These are phyloP conservation scores for Tinospora cordifolia DNA, from an alignment of 164 flowering plant species.

Conservation along the genomic window DNA sequence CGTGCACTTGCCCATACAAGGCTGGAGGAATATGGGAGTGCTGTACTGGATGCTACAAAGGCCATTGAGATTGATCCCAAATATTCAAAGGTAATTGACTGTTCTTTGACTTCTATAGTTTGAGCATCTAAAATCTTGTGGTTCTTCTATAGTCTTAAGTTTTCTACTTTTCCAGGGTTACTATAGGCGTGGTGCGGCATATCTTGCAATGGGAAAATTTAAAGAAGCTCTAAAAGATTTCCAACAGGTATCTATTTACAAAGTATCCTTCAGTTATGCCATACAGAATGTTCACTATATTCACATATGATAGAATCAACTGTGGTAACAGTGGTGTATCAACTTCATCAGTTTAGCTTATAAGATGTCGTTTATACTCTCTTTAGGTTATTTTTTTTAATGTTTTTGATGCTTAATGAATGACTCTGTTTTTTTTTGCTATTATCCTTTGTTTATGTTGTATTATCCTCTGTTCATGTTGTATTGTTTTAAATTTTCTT, in stretches of 20 bases:
- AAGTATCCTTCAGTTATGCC: background rate
- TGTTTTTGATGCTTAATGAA: background rate
- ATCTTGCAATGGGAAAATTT: conserved; percentile 95
- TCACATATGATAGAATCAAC: background rate
- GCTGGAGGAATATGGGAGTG: conserved; percentile 96
- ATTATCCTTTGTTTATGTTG: no score
- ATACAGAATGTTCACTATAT: background rate
- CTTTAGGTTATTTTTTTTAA: background rate
- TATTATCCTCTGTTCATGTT: no score
- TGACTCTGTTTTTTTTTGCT: no score
- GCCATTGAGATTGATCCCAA: conserved; percentile 86
- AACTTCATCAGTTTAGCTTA: no score
- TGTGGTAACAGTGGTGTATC: no score
- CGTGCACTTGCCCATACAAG: conserved; percentile 93
- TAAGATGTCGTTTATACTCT: background rate
- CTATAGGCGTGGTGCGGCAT: conserved; percentile 92
- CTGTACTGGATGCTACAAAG: conserved; percentile 82
- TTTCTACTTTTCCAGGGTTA: conserved; percentile 55
- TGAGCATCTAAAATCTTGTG: background rate
- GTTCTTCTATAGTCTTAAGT: conserved; percentile 10
- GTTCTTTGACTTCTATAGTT: background rate
- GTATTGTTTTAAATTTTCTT: no score
- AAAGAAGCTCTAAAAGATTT: conserved; percentile 97
- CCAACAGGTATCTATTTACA: conserved; percentile 58
- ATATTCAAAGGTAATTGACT: conserved; percentile 71